phyloP scores from a whole-genome alignment of 23 red algal species.

The Gracilaria gracilis region DNA sequence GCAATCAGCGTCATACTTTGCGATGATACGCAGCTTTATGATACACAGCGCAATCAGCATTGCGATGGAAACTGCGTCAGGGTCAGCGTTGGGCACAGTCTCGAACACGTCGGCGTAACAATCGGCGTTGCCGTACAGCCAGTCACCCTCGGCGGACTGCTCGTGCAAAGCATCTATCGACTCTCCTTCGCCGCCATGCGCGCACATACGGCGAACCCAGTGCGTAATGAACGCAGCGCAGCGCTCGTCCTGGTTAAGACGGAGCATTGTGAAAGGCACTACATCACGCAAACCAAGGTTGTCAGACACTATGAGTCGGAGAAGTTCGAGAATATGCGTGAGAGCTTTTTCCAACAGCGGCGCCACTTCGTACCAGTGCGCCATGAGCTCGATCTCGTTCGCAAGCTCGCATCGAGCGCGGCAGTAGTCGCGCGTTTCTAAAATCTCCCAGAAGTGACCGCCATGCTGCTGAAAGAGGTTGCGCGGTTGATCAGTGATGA shows the following conservation, averaged over 20 bases:
- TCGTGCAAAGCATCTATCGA: not conserved
- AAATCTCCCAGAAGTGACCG: constrained; percentile 1
- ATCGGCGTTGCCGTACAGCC: constrained; percentile 16
- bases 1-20: not conserved
- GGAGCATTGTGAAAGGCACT: not conserved
- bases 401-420: constrained; percentile 17
- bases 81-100: constrained; percentile 4
- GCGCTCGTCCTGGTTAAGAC: constrained; percentile 16
- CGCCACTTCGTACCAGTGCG: constrained; percentile 14
- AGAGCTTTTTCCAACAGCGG: not conserved
- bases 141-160: constrained; percentile 11
- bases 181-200: not conserved
- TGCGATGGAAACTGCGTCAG: not conserved
- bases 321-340: constrained; percentile 4
- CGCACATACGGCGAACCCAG: constrained; percentile 1
- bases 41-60: constrained; percentile 1
- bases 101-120: constrained; percentile 10
- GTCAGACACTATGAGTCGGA: constrained; percentile 3
- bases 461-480: constrained; percentile 2
- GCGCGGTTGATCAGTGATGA: not conserved
- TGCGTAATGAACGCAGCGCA: constrained; percentile 15
- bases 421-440: constrained; percentile 11
- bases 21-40: constrained; percentile 16
- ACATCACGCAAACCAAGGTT: constrained; percentile 2
- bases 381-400: not conserved